These are phyloP conservation scores for Dactylonectria estremocensis DNA, from an alignment of 2,329 filamentous ascomycete genomes.

Conservation along the genomic window DNA sequence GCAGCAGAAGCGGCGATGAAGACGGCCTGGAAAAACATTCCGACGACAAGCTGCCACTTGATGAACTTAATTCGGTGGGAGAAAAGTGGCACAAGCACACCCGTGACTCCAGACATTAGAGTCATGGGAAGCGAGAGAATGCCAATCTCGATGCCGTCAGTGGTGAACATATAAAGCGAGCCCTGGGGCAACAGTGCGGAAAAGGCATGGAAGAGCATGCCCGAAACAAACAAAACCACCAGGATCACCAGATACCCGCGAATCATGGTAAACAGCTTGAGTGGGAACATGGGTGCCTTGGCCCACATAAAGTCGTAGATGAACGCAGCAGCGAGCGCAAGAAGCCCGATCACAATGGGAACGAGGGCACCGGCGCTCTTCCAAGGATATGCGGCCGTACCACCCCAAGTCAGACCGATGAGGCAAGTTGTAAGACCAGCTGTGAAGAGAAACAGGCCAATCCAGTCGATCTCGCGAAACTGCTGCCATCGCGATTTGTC, in stretches of 20 bases:
- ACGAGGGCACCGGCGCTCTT: slow-evolving; percentile 22
- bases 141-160: slow-evolving; percentile 30
- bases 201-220: slow-evolving; percentile 35
- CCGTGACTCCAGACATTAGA: slow-evolving; percentile 7
- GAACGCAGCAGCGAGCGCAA: slow-evolving; percentile 10
- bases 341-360: slow-evolving; percentile 7
- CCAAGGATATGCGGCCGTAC: slow-evolving; percentile 19
- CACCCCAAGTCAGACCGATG: slow-evolving; percentile 30
- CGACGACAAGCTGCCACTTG: slow-evolving; percentile 29
- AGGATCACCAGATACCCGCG: slow-evolving; percentile 20
- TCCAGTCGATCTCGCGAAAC: slow-evolving; percentile 30
- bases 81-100: slow-evolving; percentile 9
- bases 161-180: slow-evolving; percentile 34
- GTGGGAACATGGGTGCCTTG: slow-evolving; percentile 25
- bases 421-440: slow-evolving; percentile 19
- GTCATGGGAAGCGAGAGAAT: slow-evolving; percentile 18
- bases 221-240: slow-evolving; percentile 28
- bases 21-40: slow-evolving; percentile 25
- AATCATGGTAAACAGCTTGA: slow-evolving; percentile 5
- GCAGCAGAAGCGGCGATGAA: slow-evolving; percentile 31
- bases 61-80: slow-evolving; percentile 20
- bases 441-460: slow-evolving; percentile 16
- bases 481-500: slow-evolving; percentile 31
- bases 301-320: slow-evolving; percentile 19
- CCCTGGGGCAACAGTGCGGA: slow-evolving; percentile 30